These are phyloP conservation scores for Penicillium diatomitis DNA, from an alignment of 495 filamentous ascomycete genomes.

Conservation along the genomic window DNA sequence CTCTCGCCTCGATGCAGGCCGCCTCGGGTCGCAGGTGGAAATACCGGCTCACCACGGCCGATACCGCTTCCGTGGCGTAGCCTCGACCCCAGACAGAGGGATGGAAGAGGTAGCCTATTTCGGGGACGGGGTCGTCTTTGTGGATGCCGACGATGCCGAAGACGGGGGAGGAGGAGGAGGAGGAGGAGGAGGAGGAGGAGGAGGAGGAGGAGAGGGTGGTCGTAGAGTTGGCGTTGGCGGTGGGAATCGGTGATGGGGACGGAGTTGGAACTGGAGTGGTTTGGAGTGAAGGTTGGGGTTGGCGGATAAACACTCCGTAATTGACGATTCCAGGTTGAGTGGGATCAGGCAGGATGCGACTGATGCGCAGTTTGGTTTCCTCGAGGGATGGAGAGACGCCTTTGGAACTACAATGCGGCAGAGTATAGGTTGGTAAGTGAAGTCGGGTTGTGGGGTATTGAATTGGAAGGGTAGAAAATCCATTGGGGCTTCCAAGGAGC, in stretches of 20 bases:
- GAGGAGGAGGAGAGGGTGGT: no score
- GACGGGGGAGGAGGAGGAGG: background rate
- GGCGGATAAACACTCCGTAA: constrained; percentile 1
- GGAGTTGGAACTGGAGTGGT: no score
- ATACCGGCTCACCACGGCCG: background rate
- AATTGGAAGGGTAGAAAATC: background rate
- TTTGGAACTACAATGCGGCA: background rate
- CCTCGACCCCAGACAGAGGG: constrained; percentile 3
- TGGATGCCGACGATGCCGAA: constrained; percentile 3
- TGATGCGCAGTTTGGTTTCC: background rate
- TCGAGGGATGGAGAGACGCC: background rate
- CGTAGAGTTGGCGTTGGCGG: no score
- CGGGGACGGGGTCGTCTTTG: background rate
- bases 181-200: no score
- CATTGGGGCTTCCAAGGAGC: no score
- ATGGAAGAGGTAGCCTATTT: constrained; percentile 1
- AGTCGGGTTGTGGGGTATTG: background rate
- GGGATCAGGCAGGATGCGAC: background rate
- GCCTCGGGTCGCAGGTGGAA: background rate
- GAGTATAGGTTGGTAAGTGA: background rate
- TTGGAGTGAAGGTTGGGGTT: background rate
- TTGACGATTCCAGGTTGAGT: background rate
- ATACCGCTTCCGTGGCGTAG: constrained; percentile 1
- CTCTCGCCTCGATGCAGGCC: constrained; percentile 2
- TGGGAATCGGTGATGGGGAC: no score